Conservation (phyloP, 345 rosid genomes). For the Hibiscus tridactylites region DNA sequence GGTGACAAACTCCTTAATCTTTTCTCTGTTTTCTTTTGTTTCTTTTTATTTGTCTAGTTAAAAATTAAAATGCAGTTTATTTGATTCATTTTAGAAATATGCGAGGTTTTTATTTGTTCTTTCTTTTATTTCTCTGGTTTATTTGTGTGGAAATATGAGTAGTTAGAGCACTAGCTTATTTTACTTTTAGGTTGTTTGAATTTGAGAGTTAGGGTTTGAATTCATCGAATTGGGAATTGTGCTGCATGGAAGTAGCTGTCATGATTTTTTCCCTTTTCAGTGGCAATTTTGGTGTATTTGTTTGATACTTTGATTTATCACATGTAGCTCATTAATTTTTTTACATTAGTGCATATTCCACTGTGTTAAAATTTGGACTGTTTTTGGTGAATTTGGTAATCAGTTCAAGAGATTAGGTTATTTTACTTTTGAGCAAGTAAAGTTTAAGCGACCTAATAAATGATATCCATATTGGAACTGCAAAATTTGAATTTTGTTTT, state of each 20-base stretch:
- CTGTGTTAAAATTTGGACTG: not conserved
- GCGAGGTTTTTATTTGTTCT: not conserved
- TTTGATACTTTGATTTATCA: too few species aligned
- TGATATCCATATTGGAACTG: not conserved
- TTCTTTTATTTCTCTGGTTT: not conserved
- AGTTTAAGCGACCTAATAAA: not conserved
- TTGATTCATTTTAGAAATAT: not conserved
- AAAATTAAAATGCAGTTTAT: not conserved
- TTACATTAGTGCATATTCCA: not conserved
- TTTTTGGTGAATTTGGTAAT: not conserved
- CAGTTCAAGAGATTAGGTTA: not conserved
- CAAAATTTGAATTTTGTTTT: not conserved
- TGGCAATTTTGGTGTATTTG: not conserved
- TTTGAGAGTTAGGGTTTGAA: not conserved
- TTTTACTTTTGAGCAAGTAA: not conserved
- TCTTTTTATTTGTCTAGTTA: not conserved
- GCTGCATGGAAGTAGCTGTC: not conserved
- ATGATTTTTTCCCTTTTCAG: not conserved
- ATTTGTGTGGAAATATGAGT: not conserved
- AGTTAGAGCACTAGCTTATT: not conserved
- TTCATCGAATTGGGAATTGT: not conserved
- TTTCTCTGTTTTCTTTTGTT: not conserved
- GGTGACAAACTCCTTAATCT: constrained; percentile 3
- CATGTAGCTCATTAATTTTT: not conserved
- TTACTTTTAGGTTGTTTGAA: not conserved